Conservation (phyloP, 768 basidiomycete species). For the Boletellus ananas region DNA sequence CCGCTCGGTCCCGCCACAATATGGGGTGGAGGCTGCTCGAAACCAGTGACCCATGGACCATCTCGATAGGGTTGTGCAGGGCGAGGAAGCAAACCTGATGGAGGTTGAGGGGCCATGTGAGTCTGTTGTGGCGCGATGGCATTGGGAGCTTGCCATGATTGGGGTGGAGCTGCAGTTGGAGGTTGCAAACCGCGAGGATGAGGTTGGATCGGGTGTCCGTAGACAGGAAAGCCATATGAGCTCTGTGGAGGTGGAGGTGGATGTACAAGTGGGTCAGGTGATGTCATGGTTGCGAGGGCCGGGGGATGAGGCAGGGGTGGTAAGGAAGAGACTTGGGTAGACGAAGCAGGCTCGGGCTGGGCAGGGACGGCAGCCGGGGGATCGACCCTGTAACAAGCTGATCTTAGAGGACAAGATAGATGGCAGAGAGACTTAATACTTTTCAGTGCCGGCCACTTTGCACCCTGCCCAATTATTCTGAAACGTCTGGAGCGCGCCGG, state of each 20-base stretch:
- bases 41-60: slow-evolving; percentile 54
- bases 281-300: slow-evolving; percentile 26
- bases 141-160: slow-evolving; percentile 60
- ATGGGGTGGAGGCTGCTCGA: slow-evolving; percentile 47
- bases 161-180: slow-evolving; percentile 48
- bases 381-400: slow-evolving; percentile 21
- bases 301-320: slow-evolving; percentile 28
- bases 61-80: slow-evolving; percentile 45
- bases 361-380: slow-evolving; percentile 16
- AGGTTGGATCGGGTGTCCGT: slow-evolving; percentile 39
- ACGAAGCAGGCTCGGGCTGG: slow-evolving; percentile 22
- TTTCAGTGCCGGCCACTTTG: slow-evolving; percentile 72
- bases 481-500: slow-evolving; percentile 67
- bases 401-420: neutral
- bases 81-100: slow-evolving; percentile 44
- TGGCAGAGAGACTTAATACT: slow-evolving; percentile 40
- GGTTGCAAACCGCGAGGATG: slow-evolving; percentile 42
- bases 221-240: slow-evolving; percentile 32
- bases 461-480: slow-evolving; percentile 76
- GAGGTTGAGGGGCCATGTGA: slow-evolving; percentile 47
- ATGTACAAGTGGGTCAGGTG: slow-evolving; percentile 28
- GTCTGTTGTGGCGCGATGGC: slow-evolving; percentile 66
- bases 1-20: slow-evolving; percentile 45
- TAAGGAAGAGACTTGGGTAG: slow-evolving; percentile 24
- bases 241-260: slow-evolving; percentile 29